Evolutionary conservation across 2,329 filamentous ascomycete species (phyloP).

Genomic region (Zymoseptoria tritici): DNA sequence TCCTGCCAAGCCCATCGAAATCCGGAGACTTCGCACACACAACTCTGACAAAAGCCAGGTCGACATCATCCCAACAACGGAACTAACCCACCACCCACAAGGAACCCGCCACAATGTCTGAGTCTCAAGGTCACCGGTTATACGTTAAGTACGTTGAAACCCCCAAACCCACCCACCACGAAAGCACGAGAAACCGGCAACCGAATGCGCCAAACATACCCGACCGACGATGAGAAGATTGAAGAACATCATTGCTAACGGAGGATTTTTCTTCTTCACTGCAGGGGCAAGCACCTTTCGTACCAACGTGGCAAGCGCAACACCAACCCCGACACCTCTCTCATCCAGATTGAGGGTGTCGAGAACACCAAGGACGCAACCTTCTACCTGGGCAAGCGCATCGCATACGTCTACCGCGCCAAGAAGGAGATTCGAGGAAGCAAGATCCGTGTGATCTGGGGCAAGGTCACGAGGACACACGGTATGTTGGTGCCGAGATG

Average conservation of each 20-base stretch:
- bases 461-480: conserved; percentile 93
- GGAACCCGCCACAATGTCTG: conserved; percentile 19
- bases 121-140: conserved; percentile 26
- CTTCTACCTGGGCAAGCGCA: conserved; percentile 99
- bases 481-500: conserved; percentile 47
- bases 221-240: background rate
- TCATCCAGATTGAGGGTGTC: conserved; percentile 99
- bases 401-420: conserved; percentile 97
- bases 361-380: conserved; percentile 82
- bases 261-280: conserved; percentile 3
- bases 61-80: conserved; percentile 4
- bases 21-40: background rate
- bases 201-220: conserved; percentile 1
- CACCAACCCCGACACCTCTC: conserved; percentile 70
- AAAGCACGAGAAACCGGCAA: background rate
- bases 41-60: too few species aligned
- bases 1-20: background rate
- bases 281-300: conserved; percentile 93
- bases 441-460: conserved; percentile 98
- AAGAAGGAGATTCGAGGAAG: conserved; percentile 91
- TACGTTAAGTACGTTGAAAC: conserved; percentile 27
- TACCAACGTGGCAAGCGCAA: conserved; percentile 93
- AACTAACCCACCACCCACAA: background rate
- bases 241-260: background rate
- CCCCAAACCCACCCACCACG: conserved; percentile 4